phyloP scores from a whole-genome alignment of 2,329 filamentous ascomycete genomes.

The Penicillium digitatum region DNA sequence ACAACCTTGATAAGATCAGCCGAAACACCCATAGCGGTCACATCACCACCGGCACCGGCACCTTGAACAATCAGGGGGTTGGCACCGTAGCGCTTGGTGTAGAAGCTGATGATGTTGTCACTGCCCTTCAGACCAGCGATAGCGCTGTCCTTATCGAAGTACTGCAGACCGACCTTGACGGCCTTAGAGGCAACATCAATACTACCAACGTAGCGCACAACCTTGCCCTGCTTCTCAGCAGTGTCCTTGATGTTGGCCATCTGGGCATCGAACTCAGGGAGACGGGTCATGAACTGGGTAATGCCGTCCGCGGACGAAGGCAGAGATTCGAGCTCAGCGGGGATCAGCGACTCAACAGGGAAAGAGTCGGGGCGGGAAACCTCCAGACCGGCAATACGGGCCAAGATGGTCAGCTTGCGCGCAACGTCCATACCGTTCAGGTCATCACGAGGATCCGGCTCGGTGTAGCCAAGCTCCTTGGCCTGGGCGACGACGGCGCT shows the following conservation, averaged over 20 bases:
- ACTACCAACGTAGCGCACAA: slow-evolving; percentile 89
- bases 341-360: slow-evolving; percentile 90
- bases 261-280: slow-evolving; percentile 77
- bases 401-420: slow-evolving; percentile 92
- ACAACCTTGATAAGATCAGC: slow-evolving; percentile 87
- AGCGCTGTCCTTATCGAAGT: slow-evolving; percentile 79
- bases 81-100: slow-evolving; percentile 87
- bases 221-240: slow-evolving; percentile 84
- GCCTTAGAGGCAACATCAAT: slow-evolving; percentile 76
- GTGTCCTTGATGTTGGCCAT: slow-evolving; percentile 85
- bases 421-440: slow-evolving; percentile 86
- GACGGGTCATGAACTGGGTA: slow-evolving; percentile 76
- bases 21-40: slow-evolving; percentile 98
- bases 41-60: slow-evolving; percentile 86
- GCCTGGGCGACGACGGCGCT: slow-evolving; percentile 88
- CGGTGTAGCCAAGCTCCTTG: slow-evolving; percentile 87
- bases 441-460: slow-evolving; percentile 82
- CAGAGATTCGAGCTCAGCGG: slow-evolving; percentile 74
- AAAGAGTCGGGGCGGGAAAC: slow-evolving; percentile 83
- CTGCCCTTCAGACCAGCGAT: slow-evolving; percentile 95
- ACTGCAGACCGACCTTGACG: slow-evolving; percentile 89
- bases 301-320: slow-evolving; percentile 55
- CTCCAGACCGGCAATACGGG: slow-evolving; percentile 74
- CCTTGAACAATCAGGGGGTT: slow-evolving; percentile 94
- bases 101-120: slow-evolving; percentile 98